Evolutionary conservation across 495 filamentous ascomycete genomes (phyloP).

Genomic region (Penicillium argentinense): DNA sequence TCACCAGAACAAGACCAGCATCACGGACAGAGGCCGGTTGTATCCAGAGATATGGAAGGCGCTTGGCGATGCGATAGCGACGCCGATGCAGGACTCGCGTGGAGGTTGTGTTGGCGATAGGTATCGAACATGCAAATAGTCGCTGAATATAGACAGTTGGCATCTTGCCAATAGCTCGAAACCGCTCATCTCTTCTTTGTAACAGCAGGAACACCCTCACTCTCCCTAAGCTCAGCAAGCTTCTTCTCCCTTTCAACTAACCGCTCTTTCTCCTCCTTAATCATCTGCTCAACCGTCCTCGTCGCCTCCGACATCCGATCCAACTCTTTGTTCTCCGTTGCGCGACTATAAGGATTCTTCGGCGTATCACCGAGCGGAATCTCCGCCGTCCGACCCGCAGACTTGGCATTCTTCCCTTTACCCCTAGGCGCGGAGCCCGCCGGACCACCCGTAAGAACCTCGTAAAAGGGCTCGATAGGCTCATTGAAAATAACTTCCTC

Average conservation of each 20-base stretch:
- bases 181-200: slow-evolving; percentile 44
- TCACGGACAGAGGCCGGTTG: too few species aligned
- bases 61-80: too few species aligned
- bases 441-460: slow-evolving; percentile 69
- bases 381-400: slow-evolving; percentile 62
- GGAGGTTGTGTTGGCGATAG: too few species aligned
- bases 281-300: slow-evolving; percentile 69
- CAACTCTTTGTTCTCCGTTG: slow-evolving; percentile 70
- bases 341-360: slow-evolving; percentile 69
- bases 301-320: slow-evolving; percentile 57
- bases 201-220: slow-evolving; percentile 40
- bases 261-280: slow-evolving; percentile 66
- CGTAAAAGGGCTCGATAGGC: slow-evolving; percentile 86
- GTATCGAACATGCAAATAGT: too few species aligned
- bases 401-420: slow-evolving; percentile 49
- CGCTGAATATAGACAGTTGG: background rate
- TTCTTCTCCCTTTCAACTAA: slow-evolving; percentile 61
- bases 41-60: too few species aligned
- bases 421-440: slow-evolving; percentile 33
- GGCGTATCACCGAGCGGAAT: slow-evolving; percentile 63
- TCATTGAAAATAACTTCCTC: slow-evolving; percentile 97
- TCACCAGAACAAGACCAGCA: too few species aligned
- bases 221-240: slow-evolving; percentile 62
- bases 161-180: slow-evolving; percentile 8
- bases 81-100: too few species aligned